phyloP scores from a whole-genome alignment of 2,329 filamentous ascomycete species.

The Aspergillus sclerotialis region DNA sequence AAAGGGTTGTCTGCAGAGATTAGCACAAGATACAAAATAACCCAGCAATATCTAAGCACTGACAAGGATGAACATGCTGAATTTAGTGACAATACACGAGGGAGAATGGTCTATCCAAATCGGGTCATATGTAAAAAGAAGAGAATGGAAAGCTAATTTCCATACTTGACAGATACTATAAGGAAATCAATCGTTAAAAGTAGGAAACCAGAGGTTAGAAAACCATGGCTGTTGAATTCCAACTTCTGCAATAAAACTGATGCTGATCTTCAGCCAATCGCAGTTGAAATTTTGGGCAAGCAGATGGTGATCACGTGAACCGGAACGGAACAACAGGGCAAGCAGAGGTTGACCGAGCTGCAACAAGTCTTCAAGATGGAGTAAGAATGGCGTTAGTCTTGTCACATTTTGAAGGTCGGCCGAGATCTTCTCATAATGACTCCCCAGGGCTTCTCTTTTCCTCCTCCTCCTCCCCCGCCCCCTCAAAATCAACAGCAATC shows the following conservation, averaged over 20 bases:
- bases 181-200: not conserved
- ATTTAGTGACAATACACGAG: slow-evolving; percentile 1
- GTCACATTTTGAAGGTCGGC: slow-evolving; percentile 17
- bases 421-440: slow-evolving; percentile 25
- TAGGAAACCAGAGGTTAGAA: not conserved
- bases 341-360: not conserved
- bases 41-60: slow-evolving; percentile 23
- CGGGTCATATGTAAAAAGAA: not conserved
- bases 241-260: not conserved
- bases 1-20: slow-evolving; percentile 68
- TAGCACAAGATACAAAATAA: not conserved
- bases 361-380: slow-evolving; percentile 12
- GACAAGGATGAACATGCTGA: slow-evolving; percentile 46
- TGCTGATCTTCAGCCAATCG: slow-evolving; percentile 14
- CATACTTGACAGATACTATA: not conserved
- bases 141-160: not conserved
- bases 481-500: slow-evolving; percentile 16
- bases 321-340: slow-evolving; percentile 18
- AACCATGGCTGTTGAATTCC: not conserved
- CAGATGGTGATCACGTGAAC: slow-evolving; percentile 9
- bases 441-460: slow-evolving; percentile 40
- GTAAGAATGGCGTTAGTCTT: slow-evolving; percentile 19
- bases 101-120: not conserved
- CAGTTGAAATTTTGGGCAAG: slow-evolving; percentile 6
- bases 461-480: slow-evolving; percentile 39